These are phyloP conservation scores for Petunia hybrid DNA, from an alignment of 305 asterid genomes.

Conservation along the genomic window DNA sequence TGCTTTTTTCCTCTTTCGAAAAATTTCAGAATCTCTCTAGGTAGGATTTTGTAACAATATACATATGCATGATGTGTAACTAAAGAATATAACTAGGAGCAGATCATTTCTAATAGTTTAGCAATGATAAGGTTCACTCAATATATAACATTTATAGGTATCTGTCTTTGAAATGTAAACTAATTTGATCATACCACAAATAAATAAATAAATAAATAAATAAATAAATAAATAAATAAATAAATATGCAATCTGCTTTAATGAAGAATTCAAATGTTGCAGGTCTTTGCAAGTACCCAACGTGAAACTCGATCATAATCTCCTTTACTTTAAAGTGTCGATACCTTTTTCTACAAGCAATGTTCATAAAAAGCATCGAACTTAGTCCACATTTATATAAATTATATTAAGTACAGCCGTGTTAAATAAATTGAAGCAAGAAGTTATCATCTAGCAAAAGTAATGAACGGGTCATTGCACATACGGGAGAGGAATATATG, in stretches of 20 bases:
- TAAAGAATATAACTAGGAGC: not conserved
- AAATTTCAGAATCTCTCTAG: not conserved
- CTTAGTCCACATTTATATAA: not conserved
- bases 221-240: no score
- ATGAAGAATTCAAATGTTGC: not conserved
- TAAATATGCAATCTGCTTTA: no score
- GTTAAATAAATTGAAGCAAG: conserved; percentile 2
- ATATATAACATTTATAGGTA: not conserved
- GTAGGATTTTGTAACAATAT: not conserved
- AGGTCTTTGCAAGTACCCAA: not conserved
- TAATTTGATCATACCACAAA: no score
- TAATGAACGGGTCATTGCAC: not conserved
- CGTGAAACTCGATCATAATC: not conserved
- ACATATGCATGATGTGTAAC: not conserved
- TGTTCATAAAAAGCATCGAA: not conserved
- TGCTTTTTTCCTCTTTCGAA: not conserved
- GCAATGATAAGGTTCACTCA: not conserved
- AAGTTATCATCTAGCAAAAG: not conserved
- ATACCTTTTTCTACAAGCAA: not conserved
- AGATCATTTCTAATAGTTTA: not conserved
- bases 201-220: no score
- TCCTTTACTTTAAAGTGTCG: not conserved
- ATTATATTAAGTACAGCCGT: not conserved
- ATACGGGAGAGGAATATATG: not conserved
- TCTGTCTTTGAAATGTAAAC: no score